phyloP scores from a whole-genome alignment of 257 asterid species.

The Solanum paucissectum region DNA sequence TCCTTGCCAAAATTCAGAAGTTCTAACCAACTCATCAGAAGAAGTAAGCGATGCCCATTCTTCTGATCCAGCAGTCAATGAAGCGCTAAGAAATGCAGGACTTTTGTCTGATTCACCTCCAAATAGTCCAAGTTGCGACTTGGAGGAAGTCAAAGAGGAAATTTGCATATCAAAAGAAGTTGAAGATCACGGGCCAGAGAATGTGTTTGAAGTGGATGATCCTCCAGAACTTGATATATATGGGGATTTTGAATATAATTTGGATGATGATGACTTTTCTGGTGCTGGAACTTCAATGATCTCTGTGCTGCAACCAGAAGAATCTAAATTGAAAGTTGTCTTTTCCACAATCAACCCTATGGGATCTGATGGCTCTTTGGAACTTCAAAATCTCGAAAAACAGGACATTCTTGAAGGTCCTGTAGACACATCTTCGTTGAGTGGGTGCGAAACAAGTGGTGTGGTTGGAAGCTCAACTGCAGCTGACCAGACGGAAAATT shows the following conservation, averaged over 20 bases:
- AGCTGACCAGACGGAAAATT: slow-evolving; percentile 11
- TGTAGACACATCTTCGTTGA: slow-evolving; percentile 11
- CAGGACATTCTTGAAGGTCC: slow-evolving; percentile 19
- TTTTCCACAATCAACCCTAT: slow-evolving; percentile 51
- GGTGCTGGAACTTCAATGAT: slow-evolving; percentile 46
- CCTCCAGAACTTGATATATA: slow-evolving; percentile 82
- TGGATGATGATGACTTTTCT: slow-evolving; percentile 81
- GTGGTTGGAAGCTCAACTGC: slow-evolving; percentile 17
- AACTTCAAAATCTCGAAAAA: slow-evolving; percentile 8
- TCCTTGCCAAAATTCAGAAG: slow-evolving; percentile 30
- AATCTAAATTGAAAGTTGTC: slow-evolving; percentile 54
- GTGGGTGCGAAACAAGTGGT: slow-evolving; percentile 15
- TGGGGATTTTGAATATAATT: slow-evolving; percentile 86
- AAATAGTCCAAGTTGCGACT: slow-evolving; percentile 45
- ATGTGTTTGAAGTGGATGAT: slow-evolving; percentile 59
- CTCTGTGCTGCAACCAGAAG: slow-evolving; percentile 40
- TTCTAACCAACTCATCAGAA: slow-evolving; percentile 16
- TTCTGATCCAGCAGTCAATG: slow-evolving; percentile 44
- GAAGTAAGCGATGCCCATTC: slow-evolving; percentile 22
- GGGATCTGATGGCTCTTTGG: slow-evolving; percentile 26
- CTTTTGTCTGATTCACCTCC: slow-evolving; percentile 93
- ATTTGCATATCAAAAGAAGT: slow-evolving; percentile 19
- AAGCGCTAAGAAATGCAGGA: slow-evolving; percentile 79
- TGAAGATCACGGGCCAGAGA: slow-evolving; percentile 54
- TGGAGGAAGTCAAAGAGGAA: slow-evolving; percentile 24